phyloP scores from a whole-genome alignment of 768 basidiomycete species.

The Dioszegia aurantiaca region DNA sequence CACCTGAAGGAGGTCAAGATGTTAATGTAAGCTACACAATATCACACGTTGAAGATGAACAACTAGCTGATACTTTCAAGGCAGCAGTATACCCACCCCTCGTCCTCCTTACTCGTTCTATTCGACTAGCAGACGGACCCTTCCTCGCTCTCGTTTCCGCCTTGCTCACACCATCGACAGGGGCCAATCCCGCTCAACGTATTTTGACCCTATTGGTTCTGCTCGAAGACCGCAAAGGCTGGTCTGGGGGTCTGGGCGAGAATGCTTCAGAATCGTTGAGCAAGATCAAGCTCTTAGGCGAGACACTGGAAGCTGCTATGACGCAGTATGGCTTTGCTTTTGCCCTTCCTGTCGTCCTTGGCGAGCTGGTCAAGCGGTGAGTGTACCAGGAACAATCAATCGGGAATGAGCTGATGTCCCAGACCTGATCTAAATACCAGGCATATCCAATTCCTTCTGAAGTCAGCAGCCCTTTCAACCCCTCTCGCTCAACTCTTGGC shows the following conservation, averaged over 20 bases:
- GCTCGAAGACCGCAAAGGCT: constrained; percentile 37
- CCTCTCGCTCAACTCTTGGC: constrained; percentile 21
- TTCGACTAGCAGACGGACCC: constrained; percentile 43
- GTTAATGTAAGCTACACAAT: constrained; percentile 33
- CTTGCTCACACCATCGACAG: constrained; percentile 31
- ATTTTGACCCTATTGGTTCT: constrained; percentile 45
- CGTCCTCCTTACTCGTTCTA: constrained; percentile 43
- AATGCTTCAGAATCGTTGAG: constrained; percentile 23
- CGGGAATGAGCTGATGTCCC: constrained; percentile 7
- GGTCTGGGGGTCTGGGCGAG: constrained; percentile 29
- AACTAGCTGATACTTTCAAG: constrained; percentile 12
- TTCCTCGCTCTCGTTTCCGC: constrained; percentile 39
- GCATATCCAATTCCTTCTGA: constrained; percentile 4
- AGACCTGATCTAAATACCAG: constrained; percentile 11
- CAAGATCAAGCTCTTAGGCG: constrained; percentile 29
- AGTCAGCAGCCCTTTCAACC: constrained; percentile 22
- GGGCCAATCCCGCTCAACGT: constrained; percentile 42
- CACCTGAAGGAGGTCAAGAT: constrained; percentile 32
- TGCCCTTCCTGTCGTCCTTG: constrained; percentile 25
- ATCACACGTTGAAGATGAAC: background rate
- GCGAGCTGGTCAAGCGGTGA: constrained; percentile 20
- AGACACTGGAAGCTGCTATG: constrained; percentile 32
- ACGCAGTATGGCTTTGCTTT: constrained; percentile 41
- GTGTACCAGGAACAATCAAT: background rate
- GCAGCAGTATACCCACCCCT: constrained; percentile 48